Base-by-base conservation (phyloP, 192 early-diverging fungal species). In the Coemansia sp. region DNA sequence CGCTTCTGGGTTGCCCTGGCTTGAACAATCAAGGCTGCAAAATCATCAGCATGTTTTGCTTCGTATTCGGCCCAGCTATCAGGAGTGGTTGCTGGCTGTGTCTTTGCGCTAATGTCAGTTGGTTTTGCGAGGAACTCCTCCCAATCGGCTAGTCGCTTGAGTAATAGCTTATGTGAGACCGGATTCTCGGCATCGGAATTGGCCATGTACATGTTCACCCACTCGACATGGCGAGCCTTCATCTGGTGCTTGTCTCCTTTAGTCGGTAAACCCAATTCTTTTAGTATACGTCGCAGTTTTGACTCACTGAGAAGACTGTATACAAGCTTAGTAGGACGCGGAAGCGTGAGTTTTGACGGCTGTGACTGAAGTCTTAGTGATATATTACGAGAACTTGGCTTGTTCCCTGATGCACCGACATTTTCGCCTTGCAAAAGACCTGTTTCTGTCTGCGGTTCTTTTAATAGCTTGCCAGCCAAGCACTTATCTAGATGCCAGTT, bases 191-290 rank as follows among this genome's bases (percentile, higher is more conserved):
- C 57, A 57, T 84, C 82, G 21, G 66, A 71, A 60, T 84, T 84
- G 31, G 82, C 82, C 71, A 84, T 69, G 54, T 80, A 84, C 66
- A 84, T 54, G 64, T 74, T 80, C 24, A 84, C 70, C 72, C 77
- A 84, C 62, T 84, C 82, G 31, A 71, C 58, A 50, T 84, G 82
- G 3, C 82, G 70, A 27, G 66, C 64, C 51, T 76, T 77, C 74
- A 84, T 71, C 58, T 75, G 72, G 8, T 70, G 63, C 68, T 76
- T 75, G 57, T 84, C 82, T 50, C 82, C 82, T 53, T 74, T 78
- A 25, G 67, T 31, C 20, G 77, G 67, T n/a, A 84, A 70, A 6
- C 82, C 77, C 31, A 84, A 61, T 5, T 84, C 77, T 29, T 73
- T 72, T 17, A 84, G 62, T 8, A 69, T 76, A 14, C 74, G 73